Percentiles rank a stretch among this genome's conserved stretches.
Conservation (phyloP, 306 rosid genomes). For the Delonix regia region DNA sequence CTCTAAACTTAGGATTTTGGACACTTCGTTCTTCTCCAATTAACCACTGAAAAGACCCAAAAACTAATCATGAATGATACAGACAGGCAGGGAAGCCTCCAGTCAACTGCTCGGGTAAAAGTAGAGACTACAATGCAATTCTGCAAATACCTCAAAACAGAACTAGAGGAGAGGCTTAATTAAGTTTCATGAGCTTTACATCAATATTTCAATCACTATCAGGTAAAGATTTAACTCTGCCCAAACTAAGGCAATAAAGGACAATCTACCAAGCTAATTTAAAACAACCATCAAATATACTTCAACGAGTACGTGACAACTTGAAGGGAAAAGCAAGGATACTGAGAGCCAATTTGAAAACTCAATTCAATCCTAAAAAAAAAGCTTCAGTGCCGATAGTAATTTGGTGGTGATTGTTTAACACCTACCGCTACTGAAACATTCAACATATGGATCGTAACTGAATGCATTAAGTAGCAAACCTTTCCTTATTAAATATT, state of each 20-base stretch:
- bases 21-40: background rate
- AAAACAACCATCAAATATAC: background rate
- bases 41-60: background rate
- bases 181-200: background rate
- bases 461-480: background rate
- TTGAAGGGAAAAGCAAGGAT: background rate
- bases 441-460: background rate
- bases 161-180: background rate
- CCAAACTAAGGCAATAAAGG: conserved; percentile 22
- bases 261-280: background rate
- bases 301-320: background rate
- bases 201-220: background rate
- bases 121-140: background rate
- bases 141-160: background rate
- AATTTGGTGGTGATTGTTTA: background rate
- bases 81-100: background rate
- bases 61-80: conserved; percentile 8
- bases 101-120: background rate
- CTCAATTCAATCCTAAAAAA: background rate
- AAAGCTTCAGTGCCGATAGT: background rate
- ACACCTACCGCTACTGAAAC: background rate
- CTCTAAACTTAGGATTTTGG: background rate
- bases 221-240: conserved; percentile 10
- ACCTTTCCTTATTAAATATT: background rate
- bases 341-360: background rate